Evolutionary conservation across 345 rosid genomes (phyloP), one percentile per base, ranked within the genome.

Genomic region (Nephelium lappaceum): DNA sequence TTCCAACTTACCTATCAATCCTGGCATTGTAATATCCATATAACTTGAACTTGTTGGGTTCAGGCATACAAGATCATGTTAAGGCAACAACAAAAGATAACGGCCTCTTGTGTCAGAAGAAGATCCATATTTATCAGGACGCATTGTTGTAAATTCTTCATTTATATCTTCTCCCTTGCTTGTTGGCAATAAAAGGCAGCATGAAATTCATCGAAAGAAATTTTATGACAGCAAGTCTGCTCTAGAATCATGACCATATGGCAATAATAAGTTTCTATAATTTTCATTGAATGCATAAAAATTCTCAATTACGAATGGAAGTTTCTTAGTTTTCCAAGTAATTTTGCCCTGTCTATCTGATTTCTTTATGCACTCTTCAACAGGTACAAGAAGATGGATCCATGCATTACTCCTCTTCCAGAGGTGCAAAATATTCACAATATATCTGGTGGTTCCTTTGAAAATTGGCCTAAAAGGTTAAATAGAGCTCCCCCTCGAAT

Each of bases 371-470:
- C 7, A 25, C 69, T 68, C 68, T 72, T 55, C 10, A 45, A 80
- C 73, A 91, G 95, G 95, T 85, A 88, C 73, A 82, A 1, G 63
- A 65, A 84, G 78, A 90, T 91, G 92, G 87, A 86, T 60, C 72
- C 88, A 0, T 93, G 97, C 83, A 77, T 91, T 78, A 89, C 86
- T 70, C 93, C 86, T 61, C 83, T 89, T 78, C 88, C 80, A 18
- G 23, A 78, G 43, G 88, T 84, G 6, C 80, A 71, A 39, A 76
- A 72, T 15, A 21, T 74, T 16, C 68, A 72, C 5, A 84, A 83
- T 57, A 49, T 80, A 55, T 77, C 89, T 41, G 92, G 90, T 8
- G 86, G 87, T 68, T 41, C 69, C 61, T 73, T 81, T 19, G 80
- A 55, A 62, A 88, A 82, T 61, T 87, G 91, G 91, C 91, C 90